Conservation (phyloP, 1,284 basidiomycete species). For the Ceratobasidium sp. region DNA sequence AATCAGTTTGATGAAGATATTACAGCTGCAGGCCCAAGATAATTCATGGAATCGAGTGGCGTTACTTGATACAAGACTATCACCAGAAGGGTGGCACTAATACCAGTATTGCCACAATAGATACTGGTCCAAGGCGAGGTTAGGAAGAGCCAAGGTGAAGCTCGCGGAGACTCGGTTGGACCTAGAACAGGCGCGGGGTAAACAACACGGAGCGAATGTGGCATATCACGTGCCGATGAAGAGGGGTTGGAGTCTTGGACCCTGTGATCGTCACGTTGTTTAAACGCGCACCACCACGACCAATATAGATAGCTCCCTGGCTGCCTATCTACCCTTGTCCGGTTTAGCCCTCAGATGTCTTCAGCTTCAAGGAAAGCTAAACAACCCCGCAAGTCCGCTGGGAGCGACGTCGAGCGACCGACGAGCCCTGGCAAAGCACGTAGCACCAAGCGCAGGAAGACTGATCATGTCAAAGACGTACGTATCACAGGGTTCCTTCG, state of each 20-base stretch:
- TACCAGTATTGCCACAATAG: too few species aligned
- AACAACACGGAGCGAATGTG: not conserved
- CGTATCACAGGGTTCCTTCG: not conserved
- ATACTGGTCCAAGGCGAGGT: not conserved
- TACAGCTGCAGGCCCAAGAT: too few species aligned
- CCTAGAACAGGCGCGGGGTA: not conserved
- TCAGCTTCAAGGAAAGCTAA: not conserved
- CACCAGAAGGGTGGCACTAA: too few species aligned
- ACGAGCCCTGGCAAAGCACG: constrained; percentile 29
- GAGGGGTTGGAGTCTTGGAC: not conserved
- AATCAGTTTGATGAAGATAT: not conserved
- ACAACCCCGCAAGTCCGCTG: constrained; percentile 32
- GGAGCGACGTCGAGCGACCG: not conserved
- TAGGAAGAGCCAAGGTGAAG: not conserved
- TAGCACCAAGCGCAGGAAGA: constrained; percentile 29
- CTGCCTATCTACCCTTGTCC: not conserved
- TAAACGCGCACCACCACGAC: constrained; percentile 10
- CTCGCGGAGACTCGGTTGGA: not conserved
- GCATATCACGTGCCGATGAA: not conserved
- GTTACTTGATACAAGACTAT: too few species aligned
- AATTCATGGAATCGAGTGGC: too few species aligned
- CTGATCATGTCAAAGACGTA: constrained; percentile 20
- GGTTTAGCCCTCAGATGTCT: not conserved
- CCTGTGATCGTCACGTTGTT: constrained; percentile 27
- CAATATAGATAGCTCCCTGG: not conserved